These are phyloP conservation scores for Candida dubliniensis DNA, from an alignment of 1,139 yeast species.

Conservation along the genomic window DNA sequence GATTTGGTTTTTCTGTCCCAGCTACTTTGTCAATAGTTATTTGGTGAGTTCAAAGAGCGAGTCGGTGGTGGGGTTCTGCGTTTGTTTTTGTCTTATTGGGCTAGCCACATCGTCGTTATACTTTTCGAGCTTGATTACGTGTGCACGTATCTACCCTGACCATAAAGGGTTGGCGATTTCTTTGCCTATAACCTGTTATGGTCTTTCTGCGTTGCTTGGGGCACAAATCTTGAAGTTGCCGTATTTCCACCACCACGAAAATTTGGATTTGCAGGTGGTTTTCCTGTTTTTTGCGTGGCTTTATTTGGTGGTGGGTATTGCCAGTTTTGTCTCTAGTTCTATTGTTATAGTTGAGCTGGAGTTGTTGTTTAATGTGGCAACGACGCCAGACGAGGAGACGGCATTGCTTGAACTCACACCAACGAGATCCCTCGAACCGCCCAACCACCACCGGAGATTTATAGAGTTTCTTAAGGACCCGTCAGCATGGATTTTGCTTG, in stretches of 20 bases:
- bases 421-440: conserved; percentile 36
- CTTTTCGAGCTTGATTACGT: conserved; percentile 74
- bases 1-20: conserved; percentile 66
- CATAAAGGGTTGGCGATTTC: conserved; percentile 80
- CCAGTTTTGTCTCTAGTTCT: conserved; percentile 64
- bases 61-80: conserved; percentile 24
- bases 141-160: conserved; percentile 79
- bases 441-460: conserved; percentile 51
- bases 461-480: conserved; percentile 56
- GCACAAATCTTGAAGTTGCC: conserved; percentile 52
- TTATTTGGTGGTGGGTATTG: conserved; percentile 54
- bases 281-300: conserved; percentile 59
- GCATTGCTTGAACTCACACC: conserved; percentile 17
- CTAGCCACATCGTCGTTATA: conserved; percentile 79
- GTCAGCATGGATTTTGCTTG: conserved; percentile 63
- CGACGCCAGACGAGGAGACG: conserved; percentile 15
- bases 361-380: conserved; percentile 37
- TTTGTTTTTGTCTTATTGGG: conserved; percentile 59
- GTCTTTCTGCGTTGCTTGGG: conserved; percentile 69
- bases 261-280: conserved; percentile 43
- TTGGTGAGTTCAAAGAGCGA: conserved; percentile 9
- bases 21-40: conserved; percentile 52
- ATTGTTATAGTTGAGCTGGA: conserved; percentile 64
- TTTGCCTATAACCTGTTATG: conserved; percentile 85
- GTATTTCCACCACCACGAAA: conserved; percentile 30